Base-by-base conservation (phyloP, 2,329 filamentous ascomycete genomes). In the Alternaria ethzedia region DNA sequence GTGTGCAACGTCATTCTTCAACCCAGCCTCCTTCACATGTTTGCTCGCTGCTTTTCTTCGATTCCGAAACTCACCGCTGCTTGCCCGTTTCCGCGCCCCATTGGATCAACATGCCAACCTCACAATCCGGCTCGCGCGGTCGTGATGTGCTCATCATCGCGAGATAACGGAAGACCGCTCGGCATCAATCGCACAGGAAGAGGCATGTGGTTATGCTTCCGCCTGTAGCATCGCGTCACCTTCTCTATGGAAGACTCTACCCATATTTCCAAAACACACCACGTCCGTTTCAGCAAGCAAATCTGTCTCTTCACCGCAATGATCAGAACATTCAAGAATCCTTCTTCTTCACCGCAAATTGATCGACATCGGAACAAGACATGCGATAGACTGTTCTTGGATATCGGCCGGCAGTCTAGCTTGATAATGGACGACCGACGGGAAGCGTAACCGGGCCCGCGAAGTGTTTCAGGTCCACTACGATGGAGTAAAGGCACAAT, bases 401-500 rank as follows among this genome's bases (percentile, higher is more conserved):
- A 52, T 57, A 28, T 61, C 51, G 13, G 46, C 25, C 46, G 36
- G 59, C 61, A 56, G 70, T 65, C 69, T 62, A 69, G 67, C 63
- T 68, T 66, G 25, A 52, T 63, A 51, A 57, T 51, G 49, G 56
- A 46, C 36, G 50, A 69, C 73, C 68, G 70, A 71, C 68, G 69
- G 72, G 68, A 69, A 51, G 46, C 44, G 59, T 63, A 61, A 70
- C 73, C 73, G 73, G 63, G 64, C 69, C 70, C 70, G 66, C 65
- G 44, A 58, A 64, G 64, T 68, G 69, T 64, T 63, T 54, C 58
- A 57, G 30, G 49, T 69, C 69, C 70, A 69, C 67, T 64, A 41
- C 25, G 54, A 56, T 46, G 36, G 41, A 49, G 57, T 57, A 62
- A 61, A 56, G 63, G 46, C 36, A 59, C 58, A 56, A 59, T 41